phyloP scores from a whole-genome alignment of 257 asterid species.

The Nemophila menziesii region DNA sequence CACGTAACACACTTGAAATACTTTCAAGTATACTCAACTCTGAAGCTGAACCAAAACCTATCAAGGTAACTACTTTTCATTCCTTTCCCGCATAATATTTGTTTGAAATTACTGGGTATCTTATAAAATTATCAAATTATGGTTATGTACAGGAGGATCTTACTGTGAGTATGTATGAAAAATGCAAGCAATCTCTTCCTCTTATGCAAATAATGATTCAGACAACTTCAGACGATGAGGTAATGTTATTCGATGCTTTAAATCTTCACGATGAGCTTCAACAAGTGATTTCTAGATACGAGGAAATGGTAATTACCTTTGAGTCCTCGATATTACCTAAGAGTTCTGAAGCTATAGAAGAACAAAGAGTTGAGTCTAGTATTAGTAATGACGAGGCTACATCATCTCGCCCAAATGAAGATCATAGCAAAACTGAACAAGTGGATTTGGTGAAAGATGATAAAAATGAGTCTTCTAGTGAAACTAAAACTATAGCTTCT shows the following conservation, averaged over 20 bases:
- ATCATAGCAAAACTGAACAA: slow-evolving; percentile 13
- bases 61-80: slow-evolving; percentile 34
- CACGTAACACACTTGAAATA: slow-evolving; percentile 71
- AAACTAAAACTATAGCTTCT: slow-evolving; percentile 5
- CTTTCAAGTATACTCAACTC: slow-evolving; percentile 75
- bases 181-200: slow-evolving; percentile 65
- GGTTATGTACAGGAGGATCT: slow-evolving; percentile 56
- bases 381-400: slow-evolving; percentile 8
- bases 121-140: not conserved
- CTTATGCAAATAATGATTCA: slow-evolving; percentile 60
- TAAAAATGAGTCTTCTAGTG: slow-evolving; percentile 13
- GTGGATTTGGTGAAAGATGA: slow-evolving; percentile 16
- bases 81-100: not conserved
- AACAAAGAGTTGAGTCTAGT: slow-evolving; percentile 19
- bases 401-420: slow-evolving; percentile 14
- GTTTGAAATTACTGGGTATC: not conserved
- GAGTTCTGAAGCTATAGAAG: slow-evolving; percentile 15
- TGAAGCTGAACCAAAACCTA: slow-evolving; percentile 48
- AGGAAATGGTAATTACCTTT: slow-evolving; percentile 40
- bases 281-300: slow-evolving; percentile 36
- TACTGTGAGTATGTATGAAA: slow-evolving; percentile 52
- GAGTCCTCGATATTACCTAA: slow-evolving; percentile 28
- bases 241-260: slow-evolving; percentile 74
- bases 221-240: slow-evolving; percentile 67
- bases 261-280: slow-evolving; percentile 83